These are phyloP conservation scores for Penicillium sp. DNA, from an alignment of 2,329 filamentous ascomycete species.

Conservation along the genomic window DNA sequence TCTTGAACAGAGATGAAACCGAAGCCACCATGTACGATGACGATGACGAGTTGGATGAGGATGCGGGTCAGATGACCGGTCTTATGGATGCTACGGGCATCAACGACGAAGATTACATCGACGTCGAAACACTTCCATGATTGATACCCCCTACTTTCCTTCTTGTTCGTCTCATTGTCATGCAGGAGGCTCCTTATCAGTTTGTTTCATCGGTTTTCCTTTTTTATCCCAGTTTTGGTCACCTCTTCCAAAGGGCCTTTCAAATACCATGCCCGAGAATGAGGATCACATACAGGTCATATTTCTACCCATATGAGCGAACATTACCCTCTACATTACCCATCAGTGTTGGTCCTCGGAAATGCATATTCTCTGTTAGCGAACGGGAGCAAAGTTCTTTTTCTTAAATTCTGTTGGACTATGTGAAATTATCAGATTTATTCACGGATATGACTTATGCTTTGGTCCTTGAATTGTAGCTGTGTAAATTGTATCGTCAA, in stretches of 20 bases:
- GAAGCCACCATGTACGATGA: constrained; percentile 48
- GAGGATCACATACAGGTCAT: constrained; percentile 17
- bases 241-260: neutral
- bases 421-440: constrained; percentile 19
- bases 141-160: constrained; percentile 23
- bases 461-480: neutral
- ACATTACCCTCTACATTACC: constrained; percentile 14
- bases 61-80: constrained; percentile 43
- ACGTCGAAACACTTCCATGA: constrained; percentile 35
- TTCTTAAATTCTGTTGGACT: constrained; percentile 2
- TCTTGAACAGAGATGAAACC: constrained; percentile 62
- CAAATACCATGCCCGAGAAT: neutral
- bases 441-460: neutral
- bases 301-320: constrained; percentile 28
- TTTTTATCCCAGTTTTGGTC: constrained; percentile 9
- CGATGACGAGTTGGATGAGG: constrained; percentile 45
- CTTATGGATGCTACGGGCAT: constrained; percentile 45
- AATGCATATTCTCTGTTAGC: constrained; percentile 31
- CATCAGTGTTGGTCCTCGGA: constrained; percentile 22
- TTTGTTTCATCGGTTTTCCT: neutral
- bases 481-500: too few relatives aligned
- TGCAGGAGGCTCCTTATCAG: constrained; percentile 9
- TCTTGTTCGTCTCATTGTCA: constrained; percentile 18
- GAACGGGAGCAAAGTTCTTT: constrained; percentile 7
- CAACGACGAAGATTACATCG: constrained; percentile 45